Evolutionary conservation across 2,329 filamentous ascomycete genomes (phyloP), one percentile per base, ranked within the genome.

Genomic region (Penicillium paneum): DNA sequence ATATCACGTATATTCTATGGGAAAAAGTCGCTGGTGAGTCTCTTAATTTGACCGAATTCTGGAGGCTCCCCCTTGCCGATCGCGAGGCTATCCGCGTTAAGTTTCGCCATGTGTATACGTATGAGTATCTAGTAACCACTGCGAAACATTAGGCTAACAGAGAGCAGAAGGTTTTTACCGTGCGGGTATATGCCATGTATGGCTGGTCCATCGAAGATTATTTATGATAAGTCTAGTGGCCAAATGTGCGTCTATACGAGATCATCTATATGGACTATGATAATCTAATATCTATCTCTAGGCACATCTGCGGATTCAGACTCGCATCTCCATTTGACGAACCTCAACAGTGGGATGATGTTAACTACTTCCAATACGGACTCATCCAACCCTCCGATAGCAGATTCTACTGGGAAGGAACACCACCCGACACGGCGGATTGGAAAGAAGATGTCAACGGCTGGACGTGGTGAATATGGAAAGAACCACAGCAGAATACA

Each of bases 401-500:
- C 24, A 32, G 1, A 38, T 44, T 51, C 13, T 1, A 51, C 40
- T 51, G n/a, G 49, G 40, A 51, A 51, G 49, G 40, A 24, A 51
- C 39, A 44, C 49, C 48, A 44, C 39, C 48, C 49, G 32, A 39
- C 13, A 44, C 39, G 13, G 34, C 13, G 32, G 40, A 51, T 51
- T 51, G 40, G 40, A 26, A 44, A 17, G 10, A 50, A 29, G 48
- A 44, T 39, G 8, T 11, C 40, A 39, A 44, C 40, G 49, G 49
- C 49, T 51, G 49, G 49, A 51, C 13, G 17, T 51, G 40, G 49
- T 44, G 26, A 51, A 51, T 44, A 36, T 39, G 49, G 40, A 38
- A 36, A 44, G 4, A 44, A 38, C 8, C 32, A 31, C 48, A 49
- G 47, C 38, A 21, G 47, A 2, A 49, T 42, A 19, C n/a, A 19